Conservation (phyloP, 2,329 filamentous ascomycete species). For the Coniella vitis region DNA sequence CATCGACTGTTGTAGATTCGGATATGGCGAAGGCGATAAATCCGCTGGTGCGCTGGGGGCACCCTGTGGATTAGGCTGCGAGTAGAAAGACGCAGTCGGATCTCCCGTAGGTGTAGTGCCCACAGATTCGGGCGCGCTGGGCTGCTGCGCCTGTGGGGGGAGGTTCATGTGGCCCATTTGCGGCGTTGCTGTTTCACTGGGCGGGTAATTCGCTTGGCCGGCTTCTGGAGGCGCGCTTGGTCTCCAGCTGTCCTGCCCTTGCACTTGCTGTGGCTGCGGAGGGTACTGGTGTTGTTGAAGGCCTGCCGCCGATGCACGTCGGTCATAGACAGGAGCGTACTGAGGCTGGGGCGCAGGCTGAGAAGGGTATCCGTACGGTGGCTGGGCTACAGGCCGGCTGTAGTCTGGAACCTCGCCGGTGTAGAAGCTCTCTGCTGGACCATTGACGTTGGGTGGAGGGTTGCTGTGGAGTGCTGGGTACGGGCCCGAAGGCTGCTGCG, state of each 20-base stretch:
- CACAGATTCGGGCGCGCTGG: slow-evolving; percentile 26
- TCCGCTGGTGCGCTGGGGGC: slow-evolving; percentile 36
- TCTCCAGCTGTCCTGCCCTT: slow-evolving; percentile 47
- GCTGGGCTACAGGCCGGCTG: slow-evolving; percentile 40
- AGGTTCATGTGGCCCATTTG: slow-evolving; percentile 26
- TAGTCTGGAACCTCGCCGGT: slow-evolving; percentile 54
- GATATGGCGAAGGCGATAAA: slow-evolving; percentile 43
- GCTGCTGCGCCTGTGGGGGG: slow-evolving; percentile 22
- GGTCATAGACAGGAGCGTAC: slow-evolving; percentile 35
- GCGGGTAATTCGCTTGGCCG: slow-evolving; percentile 26
- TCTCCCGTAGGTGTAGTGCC: slow-evolving; percentile 36
- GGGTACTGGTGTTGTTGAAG: slow-evolving; percentile 37
- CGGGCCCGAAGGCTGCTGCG: slow-evolving; percentile 48
- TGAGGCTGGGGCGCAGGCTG: slow-evolving; percentile 38
- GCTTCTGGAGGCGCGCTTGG: slow-evolving; percentile 31
- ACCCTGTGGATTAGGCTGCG: slow-evolving; percentile 32
- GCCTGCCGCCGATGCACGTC: slow-evolving; percentile 33
- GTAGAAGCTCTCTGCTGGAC: slow-evolving; percentile 74
- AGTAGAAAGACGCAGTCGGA: slow-evolving; percentile 53
- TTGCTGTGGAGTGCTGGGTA: slow-evolving; percentile 65
- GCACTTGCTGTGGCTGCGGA: slow-evolving; percentile 36
- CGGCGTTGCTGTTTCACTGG: slow-evolving; percentile 26
- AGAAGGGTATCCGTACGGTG: slow-evolving; percentile 44
- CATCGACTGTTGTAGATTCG: slow-evolving; percentile 33
- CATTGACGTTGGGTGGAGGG: slow-evolving; percentile 34